phyloP scores from a whole-genome alignment of 2,329 filamentous ascomycete genomes.

The Lasiodiplodia citricola region DNA sequence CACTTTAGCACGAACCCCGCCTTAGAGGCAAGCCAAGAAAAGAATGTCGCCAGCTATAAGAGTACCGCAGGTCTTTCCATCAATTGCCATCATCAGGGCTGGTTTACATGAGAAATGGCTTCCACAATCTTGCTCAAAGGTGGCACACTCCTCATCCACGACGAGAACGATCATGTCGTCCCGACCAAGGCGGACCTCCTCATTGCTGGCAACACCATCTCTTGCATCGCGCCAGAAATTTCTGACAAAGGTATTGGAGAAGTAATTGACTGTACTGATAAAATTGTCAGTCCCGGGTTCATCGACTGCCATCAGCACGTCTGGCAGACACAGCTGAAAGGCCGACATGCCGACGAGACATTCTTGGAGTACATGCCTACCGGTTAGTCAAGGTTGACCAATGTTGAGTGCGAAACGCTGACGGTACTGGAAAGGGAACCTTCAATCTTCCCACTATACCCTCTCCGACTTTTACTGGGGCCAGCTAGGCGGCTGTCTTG shows the following conservation, averaged over 20 bases:
- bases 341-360: constrained; percentile 56
- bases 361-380: constrained; percentile 51
- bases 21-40: background rate
- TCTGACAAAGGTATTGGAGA: constrained; percentile 40
- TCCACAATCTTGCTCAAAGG: constrained; percentile 42
- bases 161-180: constrained; percentile 37
- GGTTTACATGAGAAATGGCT: background rate
- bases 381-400: constrained; percentile 34
- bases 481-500: constrained; percentile 50
- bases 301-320: constrained; percentile 59
- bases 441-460: constrained; percentile 36
- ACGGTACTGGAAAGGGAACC: constrained; percentile 41
- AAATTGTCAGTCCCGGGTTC: constrained; percentile 63
- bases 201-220: constrained; percentile 42
- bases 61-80: too few species aligned
- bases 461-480: constrained; percentile 31
- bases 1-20: too few species aligned
- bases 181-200: constrained; percentile 40
- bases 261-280: constrained; percentile 55
- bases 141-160: constrained; percentile 45
- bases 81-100: background rate
- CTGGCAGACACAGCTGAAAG: constrained; percentile 62
- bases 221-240: constrained; percentile 39
- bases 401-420: too few species aligned
- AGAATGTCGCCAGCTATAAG: background rate